Percentiles rank a stretch among this genome's conserved stretches.
Conservation (phyloP, 2,329 filamentous ascomycete genomes). For the Hypoxylon sp. region DNA sequence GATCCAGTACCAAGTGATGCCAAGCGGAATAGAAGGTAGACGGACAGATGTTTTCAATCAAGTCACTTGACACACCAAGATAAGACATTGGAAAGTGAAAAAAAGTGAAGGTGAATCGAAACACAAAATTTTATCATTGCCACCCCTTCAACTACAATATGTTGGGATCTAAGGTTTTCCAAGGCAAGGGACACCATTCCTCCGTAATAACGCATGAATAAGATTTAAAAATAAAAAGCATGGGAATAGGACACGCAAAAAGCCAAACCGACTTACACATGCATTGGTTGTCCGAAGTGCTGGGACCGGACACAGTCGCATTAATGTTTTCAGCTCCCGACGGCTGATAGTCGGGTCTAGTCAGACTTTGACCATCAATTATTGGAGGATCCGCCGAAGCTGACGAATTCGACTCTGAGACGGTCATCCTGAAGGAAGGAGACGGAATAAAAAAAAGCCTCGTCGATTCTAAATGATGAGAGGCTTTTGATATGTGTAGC, state of each 20-base stretch:
- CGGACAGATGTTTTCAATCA: conserved; percentile 13
- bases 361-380: conserved; percentile 41
- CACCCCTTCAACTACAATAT: conserved; percentile 25
- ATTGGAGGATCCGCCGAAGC: conserved; percentile 45
- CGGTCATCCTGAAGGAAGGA: conserved; percentile 42
- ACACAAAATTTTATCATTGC: conserved; percentile 20
- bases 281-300: conserved; percentile 32
- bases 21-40: conserved; percentile 6
- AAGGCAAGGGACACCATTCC: conserved; percentile 19
- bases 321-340: conserved; percentile 34
- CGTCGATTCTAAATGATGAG: conserved; percentile 25
- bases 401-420: conserved; percentile 44
- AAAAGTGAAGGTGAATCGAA: conserved; percentile 13
- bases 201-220: conserved; percentile 13
- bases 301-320: conserved; percentile 19
- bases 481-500: conserved; percentile 20
- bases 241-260: conserved; percentile 10
- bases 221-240: conserved; percentile 16
- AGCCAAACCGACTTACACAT: conserved; percentile 36
- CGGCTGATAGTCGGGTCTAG: conserved; percentile 29
- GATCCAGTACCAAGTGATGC: conserved; percentile 7
- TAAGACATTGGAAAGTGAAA: conserved; percentile 19
- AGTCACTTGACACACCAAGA: conserved; percentile 26
- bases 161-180: conserved; percentile 20
- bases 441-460: conserved; percentile 33